Evolutionary conservation across 257 asterid species (phyloP).

Genomic region (Lycium barbarum): DNA sequence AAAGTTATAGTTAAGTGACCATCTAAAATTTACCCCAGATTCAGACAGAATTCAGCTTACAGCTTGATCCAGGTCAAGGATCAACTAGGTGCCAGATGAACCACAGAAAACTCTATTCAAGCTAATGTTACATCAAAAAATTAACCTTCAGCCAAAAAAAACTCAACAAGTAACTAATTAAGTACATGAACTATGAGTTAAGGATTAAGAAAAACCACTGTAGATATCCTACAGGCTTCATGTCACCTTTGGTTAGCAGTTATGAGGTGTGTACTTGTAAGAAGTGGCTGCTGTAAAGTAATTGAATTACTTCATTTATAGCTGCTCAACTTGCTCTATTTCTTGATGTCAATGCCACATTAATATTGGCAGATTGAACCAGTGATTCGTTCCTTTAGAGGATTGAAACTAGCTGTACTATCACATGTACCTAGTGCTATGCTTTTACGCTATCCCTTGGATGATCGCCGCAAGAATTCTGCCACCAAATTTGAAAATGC

Average conservation of each 20-base stretch:
- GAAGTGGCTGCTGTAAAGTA: neutral
- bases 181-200: neutral
- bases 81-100: neutral
- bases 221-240: neutral
- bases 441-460: neutral
- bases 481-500: conserved; percentile 73
- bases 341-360: neutral
- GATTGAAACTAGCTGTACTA: neutral
- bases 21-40: no score
- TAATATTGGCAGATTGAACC: neutral
- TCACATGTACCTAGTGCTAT: neutral
- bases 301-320: neutral
- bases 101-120: neutral
- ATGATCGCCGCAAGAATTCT: conserved; percentile 72
- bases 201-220: neutral
- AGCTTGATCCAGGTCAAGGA: neutral
- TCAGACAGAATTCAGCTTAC: neutral
- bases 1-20: no score
- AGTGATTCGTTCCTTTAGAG: neutral
- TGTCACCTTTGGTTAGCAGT: neutral
- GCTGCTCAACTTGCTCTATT: neutral
- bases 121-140: neutral
- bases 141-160: neutral
- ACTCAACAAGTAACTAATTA: neutral
- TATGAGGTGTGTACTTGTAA: neutral